These are phyloP conservation scores for Tulasnella sp. DNA, from an alignment of 768 basidiomycete species.

Conservation along the genomic window DNA sequence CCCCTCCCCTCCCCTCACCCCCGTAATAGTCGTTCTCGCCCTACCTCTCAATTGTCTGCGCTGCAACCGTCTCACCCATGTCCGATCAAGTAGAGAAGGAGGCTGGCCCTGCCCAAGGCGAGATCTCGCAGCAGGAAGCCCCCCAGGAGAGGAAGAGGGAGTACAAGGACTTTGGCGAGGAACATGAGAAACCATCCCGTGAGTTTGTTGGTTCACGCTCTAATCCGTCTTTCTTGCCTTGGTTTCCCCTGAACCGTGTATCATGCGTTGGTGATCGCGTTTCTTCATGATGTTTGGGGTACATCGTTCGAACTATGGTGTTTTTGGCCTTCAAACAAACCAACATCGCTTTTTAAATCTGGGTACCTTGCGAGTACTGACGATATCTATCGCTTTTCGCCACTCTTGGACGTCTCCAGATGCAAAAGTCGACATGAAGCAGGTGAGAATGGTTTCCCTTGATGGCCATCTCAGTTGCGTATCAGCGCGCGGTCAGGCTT, in stretches of 20 bases:
- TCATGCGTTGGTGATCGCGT: neutral
- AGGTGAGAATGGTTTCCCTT: constrained; percentile 29
- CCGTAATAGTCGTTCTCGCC: neutral
- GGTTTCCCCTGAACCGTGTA: neutral
- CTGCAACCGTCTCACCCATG: constrained; percentile 7
- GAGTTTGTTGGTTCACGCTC: constrained; percentile 25
- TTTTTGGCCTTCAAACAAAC: neutral
- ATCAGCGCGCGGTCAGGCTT: neutral
- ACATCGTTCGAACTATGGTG: too few species aligned
- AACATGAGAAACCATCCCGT: constrained; percentile 56
- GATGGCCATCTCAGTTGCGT: neutral
- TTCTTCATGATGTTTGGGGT: neutral
- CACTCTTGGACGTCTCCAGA: constrained; percentile 32
- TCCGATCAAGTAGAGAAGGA: constrained; percentile 21
- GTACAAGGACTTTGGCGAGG: constrained; percentile 79
- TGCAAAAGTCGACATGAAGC: constrained; percentile 78
- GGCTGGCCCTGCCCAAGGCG: constrained; percentile 20
- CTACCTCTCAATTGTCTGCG: neutral
- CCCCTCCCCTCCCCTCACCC: neutral
- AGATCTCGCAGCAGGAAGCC: constrained; percentile 19
- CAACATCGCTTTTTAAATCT: neutral
- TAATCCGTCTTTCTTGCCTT: neutral
- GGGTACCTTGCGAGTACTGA: neutral
- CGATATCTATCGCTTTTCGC: neutral
- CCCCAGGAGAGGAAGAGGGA: constrained; percentile 50